A percentile compares a stretch with the other conserved stretches of the same genome.
phyloP scores from a whole-genome alignment of 345 rosid genomes.

The Triadica sebifera region DNA sequence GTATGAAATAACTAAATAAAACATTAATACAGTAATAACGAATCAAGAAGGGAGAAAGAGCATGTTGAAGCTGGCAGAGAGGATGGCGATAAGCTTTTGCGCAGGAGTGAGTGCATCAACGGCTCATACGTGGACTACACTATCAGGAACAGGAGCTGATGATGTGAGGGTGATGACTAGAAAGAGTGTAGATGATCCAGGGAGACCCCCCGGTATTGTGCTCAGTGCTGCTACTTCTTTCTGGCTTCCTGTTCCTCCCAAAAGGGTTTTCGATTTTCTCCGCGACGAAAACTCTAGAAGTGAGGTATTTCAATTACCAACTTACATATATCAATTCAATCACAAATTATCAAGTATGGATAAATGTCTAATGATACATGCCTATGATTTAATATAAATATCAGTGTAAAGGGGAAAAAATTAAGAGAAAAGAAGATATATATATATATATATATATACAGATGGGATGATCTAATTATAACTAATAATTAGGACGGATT shows the following conservation, averaged over 20 bases:
- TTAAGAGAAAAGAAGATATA: too few species aligned
- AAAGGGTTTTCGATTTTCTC: conserved; percentile 69
- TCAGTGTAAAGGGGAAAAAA: too few species aligned
- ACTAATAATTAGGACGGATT: too few species aligned
- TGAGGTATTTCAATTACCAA: conserved; percentile 43
- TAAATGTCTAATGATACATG: too few species aligned
- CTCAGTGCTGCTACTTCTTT: conserved; percentile 89
- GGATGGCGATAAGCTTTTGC: conserved; percentile 77
- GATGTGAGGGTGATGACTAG: conserved; percentile 81
- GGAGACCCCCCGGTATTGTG: conserved; percentile 78
- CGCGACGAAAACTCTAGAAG: conserved; percentile 68
- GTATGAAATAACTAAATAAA: not conserved
- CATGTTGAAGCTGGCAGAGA: conserved; percentile 72
- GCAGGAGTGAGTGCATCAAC: conserved; percentile 68
- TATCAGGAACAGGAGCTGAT: conserved; percentile 62
- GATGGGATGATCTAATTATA: too few species aligned
- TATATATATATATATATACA: too few species aligned
- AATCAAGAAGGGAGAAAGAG: conserved; percentile 67
- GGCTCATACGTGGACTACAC: conserved; percentile 67
- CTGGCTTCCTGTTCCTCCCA: conserved; percentile 80
- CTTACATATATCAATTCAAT: too few species aligned
- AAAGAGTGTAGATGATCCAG: conserved; percentile 74
- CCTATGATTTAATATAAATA: too few species aligned
- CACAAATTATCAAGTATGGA: too few species aligned
- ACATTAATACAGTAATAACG: conserved; percentile 47